Base-by-base conservation (phyloP, 2,329 filamentous ascomycete genomes). In the Phaeosphaeria sp. region DNA sequence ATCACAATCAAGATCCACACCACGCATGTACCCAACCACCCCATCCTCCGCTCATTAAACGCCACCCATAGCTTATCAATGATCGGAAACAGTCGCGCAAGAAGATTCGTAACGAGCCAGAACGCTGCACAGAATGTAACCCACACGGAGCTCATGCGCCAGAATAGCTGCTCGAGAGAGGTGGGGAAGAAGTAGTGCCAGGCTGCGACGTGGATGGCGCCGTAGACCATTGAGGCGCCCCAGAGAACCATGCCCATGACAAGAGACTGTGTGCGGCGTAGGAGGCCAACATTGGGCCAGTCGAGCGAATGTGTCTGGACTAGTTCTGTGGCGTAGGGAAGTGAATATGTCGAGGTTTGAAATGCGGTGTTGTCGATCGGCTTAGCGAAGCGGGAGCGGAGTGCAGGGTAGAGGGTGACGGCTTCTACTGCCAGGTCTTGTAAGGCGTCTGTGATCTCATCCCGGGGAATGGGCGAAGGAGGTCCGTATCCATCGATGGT, bases 171-270 rank as follows among this genome's bases (percentile, higher is more conserved):
- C 57, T 72, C 67, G 18, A 57, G 24, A 13, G 9, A 9, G 0
- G 60, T 53, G 2, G 67, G 65, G 45, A 71, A 72, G 49, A 51
- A 53, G 15, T 61, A 57, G 27, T 63, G 42, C 64, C 67, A 71
- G 5, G 68, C 66, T 1, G 64, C 56, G 24, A 64, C 45, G 36
- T 71, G 67, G 21, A 72, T 59, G 6, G 51, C 67, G n/a, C 64
- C 65, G 40, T 67, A 71, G 1, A 36, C 59, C 48, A 67, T 59
- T 6, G 52, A 63, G 11, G 63, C 57, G 20, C 60, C 47, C 64
- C 63, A 69, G 17, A 69, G 62, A 15, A 58, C 49, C 50, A 63
- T 66, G 49, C 54, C 56, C 46, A 62, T 56, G 1, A 60, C 43
- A 3, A 64, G 49, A 36, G 56, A 56, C 22, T 61, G 54, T 2